Base-by-base conservation (phyloP, 2,329 filamentous ascomycete genomes). In the Nemania abortiva region DNA sequence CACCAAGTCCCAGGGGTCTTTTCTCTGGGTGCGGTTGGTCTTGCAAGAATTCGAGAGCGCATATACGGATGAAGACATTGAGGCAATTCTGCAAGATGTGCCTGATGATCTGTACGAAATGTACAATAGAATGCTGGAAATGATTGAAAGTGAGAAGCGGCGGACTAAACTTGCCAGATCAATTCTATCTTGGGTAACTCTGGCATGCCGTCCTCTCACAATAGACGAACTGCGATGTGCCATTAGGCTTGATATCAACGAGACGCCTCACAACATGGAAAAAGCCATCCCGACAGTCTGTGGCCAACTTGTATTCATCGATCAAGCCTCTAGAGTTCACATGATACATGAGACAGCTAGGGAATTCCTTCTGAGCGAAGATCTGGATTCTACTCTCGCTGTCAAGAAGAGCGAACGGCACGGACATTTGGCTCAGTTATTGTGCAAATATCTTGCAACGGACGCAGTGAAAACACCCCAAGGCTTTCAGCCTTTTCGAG, bases 11-110 rank as follows among this genome's bases (percentile, higher is more conserved):
- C 71, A 67, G 1, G 78, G 77, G 11, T 79, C 75, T 6, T 79
- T 79, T 58, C 74, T 79, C 13, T 79, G 77, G 78, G 68, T 73
- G 1, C 71, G 75, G 2, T 73, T 79, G 5, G 74, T 79, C n/a
- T 54, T 78, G 9, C 70, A 79, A 62, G 75, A 78, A 39, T 74
- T 79, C 18, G 72, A 75, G 59, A 70, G 69, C 34, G 69, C 70
- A 2, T 79, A 74, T 68, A 77, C 74, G 0, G 68, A 74, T 45
- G 77, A 79, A 61, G 73, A 70, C 1, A 79, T 78, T 68, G 73
- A 77, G 15, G 68, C 57, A 10, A 71, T 75, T 10, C 61, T 79
- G 24, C 29, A 65, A 22, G 72, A 77, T n/a, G 68, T 77, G 7
- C 78, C 77, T n/a, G 50, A 61, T 2, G 75, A 72, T 15, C 66